phyloP scores from a whole-genome alignment of 768 basidiomycete genomes.

The Naganishia vaughanmartiniae region DNA sequence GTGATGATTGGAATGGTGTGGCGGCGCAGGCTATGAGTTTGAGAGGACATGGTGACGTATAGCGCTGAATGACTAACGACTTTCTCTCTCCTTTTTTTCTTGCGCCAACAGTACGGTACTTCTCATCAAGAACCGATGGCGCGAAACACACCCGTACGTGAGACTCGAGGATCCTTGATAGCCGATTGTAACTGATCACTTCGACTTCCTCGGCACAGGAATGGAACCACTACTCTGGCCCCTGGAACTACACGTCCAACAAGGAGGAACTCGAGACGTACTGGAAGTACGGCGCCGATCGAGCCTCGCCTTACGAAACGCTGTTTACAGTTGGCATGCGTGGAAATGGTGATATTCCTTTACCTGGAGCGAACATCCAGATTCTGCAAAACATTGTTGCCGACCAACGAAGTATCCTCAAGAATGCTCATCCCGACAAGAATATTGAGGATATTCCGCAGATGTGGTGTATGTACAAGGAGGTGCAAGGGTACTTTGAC shows the following conservation, averaged over 20 bases:
- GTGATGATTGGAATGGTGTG: too few relatives aligned
- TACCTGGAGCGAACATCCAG: conserved; percentile 42
- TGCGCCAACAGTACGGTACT: conserved; percentile 54
- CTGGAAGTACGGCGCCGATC: conserved; percentile 63
- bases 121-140: conserved; percentile 73
- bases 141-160: conserved; percentile 60
- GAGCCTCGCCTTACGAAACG: conserved; percentile 63
- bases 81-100: neutral
- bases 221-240: conserved; percentile 22
- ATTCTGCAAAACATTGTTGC: conserved; percentile 56
- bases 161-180: too few relatives aligned
- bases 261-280: conserved; percentile 61
- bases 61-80: neutral
- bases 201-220: neutral
- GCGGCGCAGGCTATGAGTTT: too few relatives aligned
- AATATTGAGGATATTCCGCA: conserved; percentile 59
- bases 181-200: too few relatives aligned
- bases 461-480: conserved; percentile 62
- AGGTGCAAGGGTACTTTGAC: conserved; percentile 56
- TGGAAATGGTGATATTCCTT: conserved; percentile 56
- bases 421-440: conserved; percentile 57
- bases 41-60: too few relatives aligned
- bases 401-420: conserved; percentile 64
- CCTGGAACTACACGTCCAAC: conserved; percentile 56
- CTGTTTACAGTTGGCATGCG: conserved; percentile 70